Percentiles rank a stretch among this genome's conserved stretches.
phyloP scores from a whole-genome alignment of 352 stramenopile genomes.

The Halophytophthora polymorphica region DNA sequence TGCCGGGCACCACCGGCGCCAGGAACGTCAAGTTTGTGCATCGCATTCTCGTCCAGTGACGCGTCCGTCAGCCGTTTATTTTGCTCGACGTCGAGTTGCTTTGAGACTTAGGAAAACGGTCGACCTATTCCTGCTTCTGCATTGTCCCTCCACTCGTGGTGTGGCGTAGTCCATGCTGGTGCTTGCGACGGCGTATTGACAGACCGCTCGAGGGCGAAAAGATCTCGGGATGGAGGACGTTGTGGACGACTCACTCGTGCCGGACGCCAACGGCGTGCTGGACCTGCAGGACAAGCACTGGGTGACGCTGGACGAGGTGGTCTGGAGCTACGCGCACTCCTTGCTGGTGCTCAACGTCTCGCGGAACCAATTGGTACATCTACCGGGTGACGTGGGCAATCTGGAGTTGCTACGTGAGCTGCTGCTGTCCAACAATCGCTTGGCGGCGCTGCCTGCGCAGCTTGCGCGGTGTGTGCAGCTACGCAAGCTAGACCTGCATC shows the following conservation, averaged over 20 bases:
- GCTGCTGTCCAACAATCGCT: constrained; percentile 57
- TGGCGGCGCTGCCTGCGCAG: constrained; percentile 45
- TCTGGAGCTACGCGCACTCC: constrained; percentile 64
- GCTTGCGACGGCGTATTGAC: neutral
- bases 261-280: constrained; percentile 67
- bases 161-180: too few species aligned
- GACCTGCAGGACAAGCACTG: constrained; percentile 77
- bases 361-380: constrained; percentile 65
- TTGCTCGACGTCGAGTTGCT: too few species aligned
- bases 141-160: too few species aligned
- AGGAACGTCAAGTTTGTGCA: constrained; percentile 94
- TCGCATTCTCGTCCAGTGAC: constrained; percentile 55
- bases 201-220: neutral
- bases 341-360: constrained; percentile 71
- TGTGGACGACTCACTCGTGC: constrained; percentile 56
- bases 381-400: constrained; percentile 58
- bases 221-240: constrained; percentile 69
- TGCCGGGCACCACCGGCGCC: constrained; percentile 87
- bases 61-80: neutral
- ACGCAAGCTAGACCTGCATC: constrained; percentile 59
- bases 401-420: constrained; percentile 64
- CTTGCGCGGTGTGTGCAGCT: constrained; percentile 62
- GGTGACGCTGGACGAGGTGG: constrained; percentile 76
- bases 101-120: too few species aligned
- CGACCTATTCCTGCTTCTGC: too few species aligned